Conservation (phyloP, 208 protist genomes). For the Trichomonas tenax region DNA sequence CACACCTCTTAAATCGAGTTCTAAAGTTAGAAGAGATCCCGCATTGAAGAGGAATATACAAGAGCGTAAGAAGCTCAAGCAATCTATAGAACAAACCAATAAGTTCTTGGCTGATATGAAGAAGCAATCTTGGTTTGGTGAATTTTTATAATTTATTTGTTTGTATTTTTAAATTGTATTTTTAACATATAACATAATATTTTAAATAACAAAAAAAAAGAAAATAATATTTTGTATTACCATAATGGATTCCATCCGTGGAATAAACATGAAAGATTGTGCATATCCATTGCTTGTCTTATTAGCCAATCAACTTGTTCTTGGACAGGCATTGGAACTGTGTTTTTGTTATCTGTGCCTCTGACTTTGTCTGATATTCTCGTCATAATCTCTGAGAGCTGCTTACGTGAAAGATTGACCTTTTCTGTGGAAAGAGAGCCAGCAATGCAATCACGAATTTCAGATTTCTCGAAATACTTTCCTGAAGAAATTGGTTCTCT, state of each 20-base stretch:
- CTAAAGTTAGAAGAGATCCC: background rate
- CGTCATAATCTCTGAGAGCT: background rate
- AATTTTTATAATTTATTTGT: background rate
- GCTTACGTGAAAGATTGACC: background rate
- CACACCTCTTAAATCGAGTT: background rate
- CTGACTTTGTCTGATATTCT: constrained; percentile 11
- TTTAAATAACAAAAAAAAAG: background rate
- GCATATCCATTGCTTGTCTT: background rate
- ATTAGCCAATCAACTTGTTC: background rate
- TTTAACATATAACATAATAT: background rate
- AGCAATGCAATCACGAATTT: background rate
- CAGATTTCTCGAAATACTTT: background rate
- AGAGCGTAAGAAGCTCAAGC: background rate
- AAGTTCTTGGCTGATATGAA: background rate
- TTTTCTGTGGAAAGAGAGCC: background rate
- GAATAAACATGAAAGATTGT: background rate
- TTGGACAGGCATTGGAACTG: background rate
- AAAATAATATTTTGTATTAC: background rate
- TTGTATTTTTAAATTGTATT: background rate
- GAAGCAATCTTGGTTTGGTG: background rate
- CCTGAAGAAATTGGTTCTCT: background rate
- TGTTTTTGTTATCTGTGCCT: background rate
- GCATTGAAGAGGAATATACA: background rate
- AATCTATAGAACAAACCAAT: background rate
- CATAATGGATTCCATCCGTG: background rate